Evolutionary conservation across 371 early-diverging fungal genomes (phyloP).

Genomic region (Lichtheimia ornata): DNA sequence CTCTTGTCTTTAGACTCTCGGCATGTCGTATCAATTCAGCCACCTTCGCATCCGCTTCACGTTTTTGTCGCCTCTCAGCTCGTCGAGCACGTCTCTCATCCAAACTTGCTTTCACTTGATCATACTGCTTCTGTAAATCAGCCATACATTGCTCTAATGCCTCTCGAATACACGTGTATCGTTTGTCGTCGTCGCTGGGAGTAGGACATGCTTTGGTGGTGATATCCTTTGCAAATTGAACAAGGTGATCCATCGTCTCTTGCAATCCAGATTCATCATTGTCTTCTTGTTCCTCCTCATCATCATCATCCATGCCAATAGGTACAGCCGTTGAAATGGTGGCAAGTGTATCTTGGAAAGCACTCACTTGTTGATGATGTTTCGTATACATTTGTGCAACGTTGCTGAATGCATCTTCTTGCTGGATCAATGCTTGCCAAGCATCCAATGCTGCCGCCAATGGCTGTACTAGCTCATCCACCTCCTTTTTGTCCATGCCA

Average conservation of each 20-base stretch:
- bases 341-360: neutral
- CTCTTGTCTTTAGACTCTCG: constrained; percentile 38
- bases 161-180: too few species aligned
- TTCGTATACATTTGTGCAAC: constrained; percentile 21
- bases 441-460: constrained; percentile 14
- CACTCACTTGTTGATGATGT: constrained; percentile 20
- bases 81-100: constrained; percentile 12
- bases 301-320: too few species aligned
- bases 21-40: constrained; percentile 43
- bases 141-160: too few species aligned
- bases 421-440: constrained; percentile 20
- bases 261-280: too few species aligned
- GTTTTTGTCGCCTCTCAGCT: constrained; percentile 15
- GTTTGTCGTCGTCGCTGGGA: too few species aligned
- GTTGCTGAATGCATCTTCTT: constrained; percentile 28
- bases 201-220: too few species aligned
- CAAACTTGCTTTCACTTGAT: constrained; percentile 17
- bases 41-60: constrained; percentile 28
- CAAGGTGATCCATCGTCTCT: too few species aligned
- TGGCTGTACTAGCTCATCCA: too few species aligned
- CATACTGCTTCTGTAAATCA: constrained; percentile 16
- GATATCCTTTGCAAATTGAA: too few species aligned
- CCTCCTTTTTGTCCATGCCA: neutral
- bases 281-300: too few species aligned
- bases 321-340: too few species aligned